These are phyloP conservation scores for Calonectria montana DNA, from an alignment of 2,329 filamentous ascomycete species.

Conservation along the genomic window DNA sequence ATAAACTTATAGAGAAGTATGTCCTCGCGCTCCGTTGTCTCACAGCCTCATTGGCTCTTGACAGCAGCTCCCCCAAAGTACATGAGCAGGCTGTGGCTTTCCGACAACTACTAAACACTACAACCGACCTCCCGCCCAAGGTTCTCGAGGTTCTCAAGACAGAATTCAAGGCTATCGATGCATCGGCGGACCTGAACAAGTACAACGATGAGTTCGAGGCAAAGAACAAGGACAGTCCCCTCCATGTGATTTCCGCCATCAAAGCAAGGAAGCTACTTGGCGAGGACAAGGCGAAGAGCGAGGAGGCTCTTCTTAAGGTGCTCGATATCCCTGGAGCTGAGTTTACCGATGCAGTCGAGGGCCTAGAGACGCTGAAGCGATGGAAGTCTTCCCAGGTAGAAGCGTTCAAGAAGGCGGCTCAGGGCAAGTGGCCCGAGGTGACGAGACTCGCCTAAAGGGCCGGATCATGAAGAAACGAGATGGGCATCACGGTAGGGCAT, in stretches of 20 bases:
- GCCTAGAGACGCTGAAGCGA: conserved; percentile 55
- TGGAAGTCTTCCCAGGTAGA: conserved; percentile 64
- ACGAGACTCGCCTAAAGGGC: conserved; percentile 54
- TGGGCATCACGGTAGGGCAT: not conserved
- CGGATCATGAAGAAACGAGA: conserved; percentile 2
- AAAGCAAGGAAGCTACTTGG: conserved; percentile 69
- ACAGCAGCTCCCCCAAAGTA: conserved; percentile 76
- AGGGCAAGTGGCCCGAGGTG: conserved; percentile 62
- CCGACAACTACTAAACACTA: conserved; percentile 68
- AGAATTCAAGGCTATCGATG: conserved; percentile 72
- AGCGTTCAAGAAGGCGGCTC: conserved; percentile 60
- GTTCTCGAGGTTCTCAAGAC: conserved; percentile 76
- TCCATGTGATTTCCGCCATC: conserved; percentile 73
- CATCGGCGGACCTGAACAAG: conserved; percentile 67
- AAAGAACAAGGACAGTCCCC: conserved; percentile 70
- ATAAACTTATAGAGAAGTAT: conserved; percentile 75
- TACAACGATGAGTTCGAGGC: conserved; percentile 75
- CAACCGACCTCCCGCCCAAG: conserved; percentile 70
- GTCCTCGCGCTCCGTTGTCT: conserved; percentile 89
- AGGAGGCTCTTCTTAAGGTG: conserved; percentile 71
- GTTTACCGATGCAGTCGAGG: conserved; percentile 66
- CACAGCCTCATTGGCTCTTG: conserved; percentile 76
- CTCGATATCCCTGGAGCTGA: conserved; percentile 63
- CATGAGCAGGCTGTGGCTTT: conserved; percentile 81
- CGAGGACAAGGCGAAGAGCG: conserved; percentile 65